Evolutionary conservation across 139 green algal genomes (phyloP).

Genomic region (Tetraselmis chui): DNA sequence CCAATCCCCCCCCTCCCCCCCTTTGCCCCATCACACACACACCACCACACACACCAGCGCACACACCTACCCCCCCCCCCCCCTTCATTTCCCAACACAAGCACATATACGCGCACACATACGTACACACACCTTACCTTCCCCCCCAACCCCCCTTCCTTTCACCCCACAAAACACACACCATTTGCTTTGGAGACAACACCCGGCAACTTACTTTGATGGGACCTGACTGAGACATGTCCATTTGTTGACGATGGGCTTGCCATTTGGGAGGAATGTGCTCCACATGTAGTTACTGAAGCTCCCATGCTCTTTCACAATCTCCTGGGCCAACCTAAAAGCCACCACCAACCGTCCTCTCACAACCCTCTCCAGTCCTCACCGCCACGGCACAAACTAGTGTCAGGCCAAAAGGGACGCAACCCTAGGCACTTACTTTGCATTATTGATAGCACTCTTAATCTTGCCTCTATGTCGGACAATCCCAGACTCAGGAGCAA

Average conservation of each 20-base stretch:
- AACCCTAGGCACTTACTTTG: constrained; percentile 4
- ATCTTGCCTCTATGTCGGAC: constrained; percentile 23
- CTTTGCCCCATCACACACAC: no score
- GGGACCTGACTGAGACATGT: constrained; percentile 6
- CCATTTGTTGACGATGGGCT: constrained; percentile 15
- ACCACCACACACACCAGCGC: no score
- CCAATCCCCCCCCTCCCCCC: no score
- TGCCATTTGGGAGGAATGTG: constrained; percentile 14
- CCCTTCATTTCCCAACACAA: background rate
- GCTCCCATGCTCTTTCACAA: constrained; percentile 18
- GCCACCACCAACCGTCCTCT: background rate
- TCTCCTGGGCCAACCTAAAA: constrained; percentile 13
- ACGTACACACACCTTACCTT: no score
- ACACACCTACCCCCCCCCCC: background rate
- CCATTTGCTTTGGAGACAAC: no score
- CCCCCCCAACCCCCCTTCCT: no score
- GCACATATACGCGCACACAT: no score
- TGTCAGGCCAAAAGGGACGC: background rate
- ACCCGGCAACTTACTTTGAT: constrained; percentile 6
- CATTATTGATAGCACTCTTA: constrained; percentile 16
- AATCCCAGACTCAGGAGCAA: constrained; percentile 17
- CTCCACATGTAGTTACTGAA: constrained; percentile 12
- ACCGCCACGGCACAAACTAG: background rate
- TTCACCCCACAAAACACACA: no score
- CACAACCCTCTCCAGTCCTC: no score